Conservation (phyloP, 768 basidiomycete genomes). For the Tubosaeta sp. region DNA sequence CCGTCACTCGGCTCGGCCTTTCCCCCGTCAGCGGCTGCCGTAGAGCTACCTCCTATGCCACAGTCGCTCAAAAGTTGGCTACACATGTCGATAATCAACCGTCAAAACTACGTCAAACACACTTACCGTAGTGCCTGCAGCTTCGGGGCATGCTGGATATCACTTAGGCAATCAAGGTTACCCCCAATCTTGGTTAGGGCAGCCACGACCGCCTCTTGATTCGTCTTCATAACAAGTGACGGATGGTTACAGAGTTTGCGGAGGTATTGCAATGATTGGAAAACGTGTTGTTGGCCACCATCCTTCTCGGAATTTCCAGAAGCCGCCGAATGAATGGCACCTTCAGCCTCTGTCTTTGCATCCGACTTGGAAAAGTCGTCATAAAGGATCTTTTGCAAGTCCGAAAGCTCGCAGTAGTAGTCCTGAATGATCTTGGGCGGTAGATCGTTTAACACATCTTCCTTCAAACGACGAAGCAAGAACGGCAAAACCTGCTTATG, state of each 20-base stretch:
- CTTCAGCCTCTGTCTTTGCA: conserved; percentile 59
- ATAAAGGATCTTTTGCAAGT: conserved; percentile 89
- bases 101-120: neutral
- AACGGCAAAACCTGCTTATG: conserved; percentile 99
- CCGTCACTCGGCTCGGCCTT: conserved; percentile 69
- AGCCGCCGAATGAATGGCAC: conserved; percentile 50
- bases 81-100: conserved; percentile 6
- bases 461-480: conserved; percentile 91
- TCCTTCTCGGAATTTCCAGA: conserved; percentile 33
- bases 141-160: conserved; percentile 93
- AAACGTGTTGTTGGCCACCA: conserved; percentile 77
- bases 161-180: conserved; percentile 49
- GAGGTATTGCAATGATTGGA: conserved; percentile 95
- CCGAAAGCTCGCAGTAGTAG: conserved; percentile 96
- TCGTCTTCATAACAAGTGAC: conserved; percentile 77
- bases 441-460: conserved; percentile 92
- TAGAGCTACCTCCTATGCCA: conserved; percentile 69
- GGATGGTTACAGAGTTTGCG: conserved; percentile 99
- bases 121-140: conserved; percentile 83
- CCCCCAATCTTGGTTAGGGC: conserved; percentile 55
- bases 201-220: conserved; percentile 51
- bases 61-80: conserved; percentile 95
- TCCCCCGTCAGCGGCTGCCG: conserved; percentile 44
- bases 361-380: conserved; percentile 88
- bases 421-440: conserved; percentile 99